These are phyloP conservation scores for Dimocarpus longan DNA, from an alignment of 345 rosid species.

Conservation along the genomic window DNA sequence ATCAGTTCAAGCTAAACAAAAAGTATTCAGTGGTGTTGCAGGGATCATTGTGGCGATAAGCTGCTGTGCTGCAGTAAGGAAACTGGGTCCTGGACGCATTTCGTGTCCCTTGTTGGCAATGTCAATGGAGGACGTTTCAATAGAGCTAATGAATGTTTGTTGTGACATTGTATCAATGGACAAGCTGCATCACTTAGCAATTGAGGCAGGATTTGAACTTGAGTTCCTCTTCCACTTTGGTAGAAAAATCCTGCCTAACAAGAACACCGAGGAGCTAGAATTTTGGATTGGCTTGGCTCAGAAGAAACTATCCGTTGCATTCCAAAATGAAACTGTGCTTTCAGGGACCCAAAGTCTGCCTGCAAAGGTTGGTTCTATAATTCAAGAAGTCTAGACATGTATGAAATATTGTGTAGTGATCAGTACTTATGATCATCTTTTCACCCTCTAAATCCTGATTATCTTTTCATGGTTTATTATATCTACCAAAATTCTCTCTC, in stretches of 20 bases:
- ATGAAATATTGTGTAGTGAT: background rate
- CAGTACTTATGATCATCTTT: background rate
- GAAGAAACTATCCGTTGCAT: constrained; percentile 52
- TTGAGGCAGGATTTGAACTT: constrained; percentile 63
- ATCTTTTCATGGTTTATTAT: background rate
- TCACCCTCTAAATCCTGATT: background rate
- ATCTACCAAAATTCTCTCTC: background rate
- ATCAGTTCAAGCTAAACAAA: constrained; percentile 29
- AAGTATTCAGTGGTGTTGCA: constrained; percentile 71
- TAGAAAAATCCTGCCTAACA: constrained; percentile 42
- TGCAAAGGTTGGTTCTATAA: constrained; percentile 42
- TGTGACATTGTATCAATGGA: constrained; percentile 49
- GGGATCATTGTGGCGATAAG: constrained; percentile 62
- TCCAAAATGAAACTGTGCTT: constrained; percentile 41
- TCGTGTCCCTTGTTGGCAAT: constrained; percentile 37
- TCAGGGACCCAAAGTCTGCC: constrained; percentile 18
- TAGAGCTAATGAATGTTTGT: constrained; percentile 63
- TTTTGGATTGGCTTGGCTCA: constrained; percentile 78
- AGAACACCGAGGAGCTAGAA: constrained; percentile 59
- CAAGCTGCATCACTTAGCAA: constrained; percentile 56
- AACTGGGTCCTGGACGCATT: constrained; percentile 46
- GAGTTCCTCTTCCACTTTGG: constrained; percentile 65
- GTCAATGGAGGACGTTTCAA: constrained; percentile 38
- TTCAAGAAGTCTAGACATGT: background rate
- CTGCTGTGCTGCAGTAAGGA: constrained; percentile 61